Base-by-base conservation (phyloP, 2,329 filamentous ascomycete species). In the Stylonectria norvegica region DNA sequence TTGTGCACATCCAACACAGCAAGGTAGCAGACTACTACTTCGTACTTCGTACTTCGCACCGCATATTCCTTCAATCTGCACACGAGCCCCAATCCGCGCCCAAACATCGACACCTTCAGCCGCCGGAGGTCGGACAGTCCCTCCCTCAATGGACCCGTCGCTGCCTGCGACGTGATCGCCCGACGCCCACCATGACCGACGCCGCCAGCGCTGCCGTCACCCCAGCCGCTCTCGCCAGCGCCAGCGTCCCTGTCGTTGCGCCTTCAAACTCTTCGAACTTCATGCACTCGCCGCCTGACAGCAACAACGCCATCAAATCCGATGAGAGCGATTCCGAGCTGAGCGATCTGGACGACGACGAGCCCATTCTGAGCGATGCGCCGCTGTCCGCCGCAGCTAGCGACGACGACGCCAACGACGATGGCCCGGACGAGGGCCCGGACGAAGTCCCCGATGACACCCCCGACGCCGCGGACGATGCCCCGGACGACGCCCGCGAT, bases 271-370 rank as follows among this genome's bases (percentile, higher is more conserved):
- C 60, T 48, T 59, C 65, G 35, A 68, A 72, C 44, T 77, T 77
- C 53, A 64, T 83, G 40, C 73, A 81, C 58, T 83, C 79, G 49
- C 79, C 79, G 29, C 80, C 80, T 36, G 78, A 83, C 54, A 81
- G 76, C 60, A 81, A 81, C 64, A 75, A 75, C 59, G 71, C 74
- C 40, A 65, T 70, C 56, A 81, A 79, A 57, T 71, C 77, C 47
- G 77, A 81, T 54, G 71, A 65, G 36, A 79, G 75, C 60, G 78
- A 83, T 55, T 84, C 81, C 37, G 81, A 85, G 59, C 68, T 85
- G 20, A 83, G 79, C 65, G 81, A 84, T 38, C 69, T 83, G n/a
- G n/a, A n/a, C 37, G 80, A 83, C 47, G 75, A 78, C 34, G 69
- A 77, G 49, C 69, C 67, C 31, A 64, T 70, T 34, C 48, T 67